phyloP scores from a whole-genome alignment of 2,329 filamentous ascomycete species.

The Xylariaceae sp. region DNA sequence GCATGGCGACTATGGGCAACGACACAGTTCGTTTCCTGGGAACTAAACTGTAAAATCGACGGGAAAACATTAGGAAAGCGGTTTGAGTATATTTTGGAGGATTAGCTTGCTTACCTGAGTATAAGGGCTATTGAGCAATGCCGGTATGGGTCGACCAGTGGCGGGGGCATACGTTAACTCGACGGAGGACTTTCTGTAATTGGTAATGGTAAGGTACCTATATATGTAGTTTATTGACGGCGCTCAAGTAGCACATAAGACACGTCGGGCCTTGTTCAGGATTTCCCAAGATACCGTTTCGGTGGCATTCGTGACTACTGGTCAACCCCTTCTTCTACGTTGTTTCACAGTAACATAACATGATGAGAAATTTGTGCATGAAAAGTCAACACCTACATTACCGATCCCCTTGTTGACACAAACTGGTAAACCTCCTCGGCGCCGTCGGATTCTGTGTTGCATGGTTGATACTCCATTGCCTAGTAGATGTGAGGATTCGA shows the following conservation, averaged over 20 bases:
- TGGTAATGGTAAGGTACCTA: background rate
- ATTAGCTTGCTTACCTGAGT: background rate
- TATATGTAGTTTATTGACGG: background rate
- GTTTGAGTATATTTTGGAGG: background rate
- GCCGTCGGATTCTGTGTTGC: background rate
- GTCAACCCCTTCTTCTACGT: background rate
- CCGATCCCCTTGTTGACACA: background rate
- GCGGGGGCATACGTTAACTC: background rate
- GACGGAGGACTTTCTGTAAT: conserved; percentile 4
- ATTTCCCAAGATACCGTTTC: background rate
- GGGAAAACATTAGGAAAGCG: background rate
- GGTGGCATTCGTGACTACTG: background rate
- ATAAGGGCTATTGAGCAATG: background rate
- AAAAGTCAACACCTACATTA: background rate
- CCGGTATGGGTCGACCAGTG: background rate
- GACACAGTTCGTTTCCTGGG: background rate
- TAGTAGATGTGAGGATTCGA: background rate
- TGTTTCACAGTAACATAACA: background rate
- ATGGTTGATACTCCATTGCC: background rate
- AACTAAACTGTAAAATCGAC: background rate
- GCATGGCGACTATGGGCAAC: background rate
- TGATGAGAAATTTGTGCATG: background rate
- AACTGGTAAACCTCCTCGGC: background rate
- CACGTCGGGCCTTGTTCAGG: background rate
- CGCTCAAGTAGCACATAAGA: background rate